Percentiles rank a stretch among this genome's conserved stretches.
phyloP scores from a whole-genome alignment of 257 asterid genomes.

The Oldenlandia corymbosa region DNA sequence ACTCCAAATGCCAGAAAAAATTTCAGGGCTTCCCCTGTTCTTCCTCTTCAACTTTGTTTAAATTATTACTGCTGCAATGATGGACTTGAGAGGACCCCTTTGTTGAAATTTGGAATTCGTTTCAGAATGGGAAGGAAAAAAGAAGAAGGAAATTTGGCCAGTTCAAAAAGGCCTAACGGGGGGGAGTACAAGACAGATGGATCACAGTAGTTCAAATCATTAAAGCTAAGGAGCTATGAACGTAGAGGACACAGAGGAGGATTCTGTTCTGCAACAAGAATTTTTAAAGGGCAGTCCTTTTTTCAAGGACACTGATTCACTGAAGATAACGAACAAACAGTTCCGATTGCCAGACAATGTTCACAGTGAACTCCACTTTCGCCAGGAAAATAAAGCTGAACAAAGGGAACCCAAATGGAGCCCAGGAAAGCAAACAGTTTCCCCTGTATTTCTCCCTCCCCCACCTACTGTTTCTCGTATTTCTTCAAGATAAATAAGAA shows the following conservation, averaged over 20 bases:
- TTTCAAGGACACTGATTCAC: conserved; percentile 23
- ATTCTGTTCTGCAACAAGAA: conserved; percentile 16
- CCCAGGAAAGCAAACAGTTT: conserved; percentile 19
- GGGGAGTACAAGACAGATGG: conserved; percentile 23
- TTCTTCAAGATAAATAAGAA: conserved; percentile 15
- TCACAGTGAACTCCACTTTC: conserved; percentile 19
- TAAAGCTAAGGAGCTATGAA: conserved; percentile 14
- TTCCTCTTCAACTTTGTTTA: background rate
- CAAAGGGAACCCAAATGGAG: conserved; percentile 26
- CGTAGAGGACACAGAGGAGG: conserved; percentile 12
- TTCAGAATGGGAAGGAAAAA: background rate
- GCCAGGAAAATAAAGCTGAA: conserved; percentile 11
- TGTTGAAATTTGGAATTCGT: background rate
- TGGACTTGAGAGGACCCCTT: no score
- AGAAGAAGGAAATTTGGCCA: background rate
- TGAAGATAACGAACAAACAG: conserved; percentile 13
- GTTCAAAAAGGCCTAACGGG: background rate
- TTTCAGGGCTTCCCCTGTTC: background rate
- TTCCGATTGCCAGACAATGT: conserved; percentile 29
- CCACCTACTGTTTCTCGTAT: conserved; percentile 1
- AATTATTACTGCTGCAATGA: background rate
- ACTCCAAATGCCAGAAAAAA: conserved; percentile 14
- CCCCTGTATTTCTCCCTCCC: no score
- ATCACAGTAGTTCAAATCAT: conserved; percentile 40
- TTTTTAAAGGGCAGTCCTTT: conserved; percentile 11